Base-by-base conservation (phyloP, 1,284 basidiomycete genomes). In the Trichosporon sp. region DNA sequence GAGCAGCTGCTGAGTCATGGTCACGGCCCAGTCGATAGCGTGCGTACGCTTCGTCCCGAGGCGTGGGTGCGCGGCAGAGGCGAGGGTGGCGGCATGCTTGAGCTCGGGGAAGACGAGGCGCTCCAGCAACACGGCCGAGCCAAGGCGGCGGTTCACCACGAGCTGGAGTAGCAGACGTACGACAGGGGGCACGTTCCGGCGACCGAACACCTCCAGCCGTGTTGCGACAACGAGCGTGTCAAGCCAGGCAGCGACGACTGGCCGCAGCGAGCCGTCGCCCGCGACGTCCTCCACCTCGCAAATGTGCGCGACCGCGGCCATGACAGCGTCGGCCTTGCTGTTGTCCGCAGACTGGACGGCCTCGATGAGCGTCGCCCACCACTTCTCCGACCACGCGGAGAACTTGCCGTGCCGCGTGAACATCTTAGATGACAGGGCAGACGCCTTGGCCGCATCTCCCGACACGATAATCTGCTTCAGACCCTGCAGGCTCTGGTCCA, bases 381-480 rank as follows among this genome's bases (percentile, higher is more conserved):
- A 81, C 3, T 64, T 58, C 3, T 63, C 21, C 3, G 73, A 72
- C 79, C 79, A 81, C 1, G 44, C 29, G 1, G 62, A 34, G 58
- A 79, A 80, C 47, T 74, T 69, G 42, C 79, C 78, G 68, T 80
- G 77, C 4, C 77, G 73, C 1, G 65, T 66, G 53, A 75, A 77
- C 34, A 81, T 66, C 58, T 77, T 76, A 0, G 73, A 47, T 2
- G 73, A 76, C 21, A 81, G 67, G 0, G 68, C 32, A 0, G 64
- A n/a, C 1, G 74, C 76, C 42, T 62, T 58, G 1, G 70, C 71
- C n/a, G 70, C 53, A 64, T 76, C 71, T 1, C 74, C 73, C 0
- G 53, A 65, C 15, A 65, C 51, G 58, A 81, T 72, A 2, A 71
- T 65, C 51, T 75, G 73, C 35, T 73, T 70, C 2, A 79, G 38